These are phyloP conservation scores for Aureobasidium sp. DNA, from an alignment of 2,329 filamentous ascomycete genomes.

Conservation along the genomic window DNA sequence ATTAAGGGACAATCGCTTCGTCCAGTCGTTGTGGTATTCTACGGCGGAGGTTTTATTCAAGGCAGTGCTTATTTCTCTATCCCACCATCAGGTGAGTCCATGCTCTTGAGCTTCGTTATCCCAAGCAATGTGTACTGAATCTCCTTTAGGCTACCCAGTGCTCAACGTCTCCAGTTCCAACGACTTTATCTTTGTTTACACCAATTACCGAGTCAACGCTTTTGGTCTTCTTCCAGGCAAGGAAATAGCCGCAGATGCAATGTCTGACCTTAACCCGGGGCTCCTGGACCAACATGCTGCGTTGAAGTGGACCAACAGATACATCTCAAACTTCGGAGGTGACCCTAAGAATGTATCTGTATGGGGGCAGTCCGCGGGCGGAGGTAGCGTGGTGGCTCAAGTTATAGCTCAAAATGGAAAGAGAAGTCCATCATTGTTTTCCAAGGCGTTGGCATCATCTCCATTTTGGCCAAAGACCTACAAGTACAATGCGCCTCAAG, in stretches of 20 bases:
- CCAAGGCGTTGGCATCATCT: slow-evolving; percentile 41
- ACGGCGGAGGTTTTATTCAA: slow-evolving; percentile 53
- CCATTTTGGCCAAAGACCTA: slow-evolving; percentile 55
- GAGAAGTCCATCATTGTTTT: slow-evolving; percentile 38
- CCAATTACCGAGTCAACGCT: slow-evolving; percentile 50
- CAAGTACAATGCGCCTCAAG: slow-evolving; percentile 40
- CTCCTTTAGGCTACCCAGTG: slow-evolving; percentile 42
- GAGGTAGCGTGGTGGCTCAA: slow-evolving; percentile 44
- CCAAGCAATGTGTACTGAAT: neutral
- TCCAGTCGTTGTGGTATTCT: slow-evolving; percentile 53
- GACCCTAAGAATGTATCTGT: slow-evolving; percentile 35
- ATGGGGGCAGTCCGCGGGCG: slow-evolving; percentile 45
- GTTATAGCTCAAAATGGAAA: slow-evolving; percentile 40
- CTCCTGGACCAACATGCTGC: slow-evolving; percentile 42
- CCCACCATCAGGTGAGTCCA: slow-evolving; percentile 33
- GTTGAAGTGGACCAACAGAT: slow-evolving; percentile 42
- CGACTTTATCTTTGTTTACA: slow-evolving; percentile 43
- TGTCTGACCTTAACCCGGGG: slow-evolving; percentile 41
- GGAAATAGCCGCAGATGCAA: slow-evolving; percentile 35
- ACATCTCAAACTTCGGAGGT: slow-evolving; percentile 40
- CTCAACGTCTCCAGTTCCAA: slow-evolving; percentile 45
- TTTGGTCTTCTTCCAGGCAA: slow-evolving; percentile 47
- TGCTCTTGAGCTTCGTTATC: neutral
- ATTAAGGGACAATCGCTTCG: slow-evolving; percentile 32
- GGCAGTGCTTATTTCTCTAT: slow-evolving; percentile 47